Conservation (phyloP, 371 early-diverging fungal species). For the Mortierella sp. region DNA sequence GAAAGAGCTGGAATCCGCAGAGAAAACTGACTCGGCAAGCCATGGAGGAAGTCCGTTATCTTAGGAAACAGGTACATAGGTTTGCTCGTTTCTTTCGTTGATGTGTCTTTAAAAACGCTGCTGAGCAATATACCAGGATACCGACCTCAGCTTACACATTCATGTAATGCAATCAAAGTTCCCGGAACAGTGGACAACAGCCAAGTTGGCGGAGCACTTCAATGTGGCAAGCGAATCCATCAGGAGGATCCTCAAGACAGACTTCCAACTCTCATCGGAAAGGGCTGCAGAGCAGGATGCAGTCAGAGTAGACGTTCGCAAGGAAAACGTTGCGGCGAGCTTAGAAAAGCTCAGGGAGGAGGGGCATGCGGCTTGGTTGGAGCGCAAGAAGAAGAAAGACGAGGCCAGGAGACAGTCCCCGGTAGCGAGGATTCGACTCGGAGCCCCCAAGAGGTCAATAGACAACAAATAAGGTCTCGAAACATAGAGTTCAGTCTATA, state of each 20-base stretch:
- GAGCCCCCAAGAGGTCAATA: slow-evolving; percentile 29
- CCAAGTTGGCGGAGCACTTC: slow-evolving; percentile 38
- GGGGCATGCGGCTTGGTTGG: slow-evolving; percentile 20
- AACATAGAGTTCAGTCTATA: not conserved
- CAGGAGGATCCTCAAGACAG: slow-evolving; percentile 24
- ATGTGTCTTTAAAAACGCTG: too few species aligned
- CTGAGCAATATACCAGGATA: too few species aligned
- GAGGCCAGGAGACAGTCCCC: not conserved
- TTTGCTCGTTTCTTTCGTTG: not conserved
- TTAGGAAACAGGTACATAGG: slow-evolving; percentile 38
- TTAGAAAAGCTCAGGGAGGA: slow-evolving; percentile 10
- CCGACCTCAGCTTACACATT: too few species aligned
- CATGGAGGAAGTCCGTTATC: slow-evolving; percentile 50
- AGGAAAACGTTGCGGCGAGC: slow-evolving; percentile 11
- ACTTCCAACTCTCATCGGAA: slow-evolving; percentile 19
- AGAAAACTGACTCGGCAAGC: slow-evolving; percentile 26
- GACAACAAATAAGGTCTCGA: not conserved
- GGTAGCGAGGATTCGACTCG: slow-evolving; percentile 16
- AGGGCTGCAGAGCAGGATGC: slow-evolving; percentile 37
- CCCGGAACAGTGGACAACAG: slow-evolving; percentile 48
- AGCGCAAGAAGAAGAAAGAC: slow-evolving; percentile 17
- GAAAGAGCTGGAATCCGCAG: slow-evolving; percentile 40
- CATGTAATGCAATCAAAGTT: too few species aligned
- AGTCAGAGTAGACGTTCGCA: slow-evolving; percentile 1
- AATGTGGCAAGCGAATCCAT: slow-evolving; percentile 37